Conservation (phyloP, 2,329 filamentous ascomycete species). For the Aspergillus sp. region DNA sequence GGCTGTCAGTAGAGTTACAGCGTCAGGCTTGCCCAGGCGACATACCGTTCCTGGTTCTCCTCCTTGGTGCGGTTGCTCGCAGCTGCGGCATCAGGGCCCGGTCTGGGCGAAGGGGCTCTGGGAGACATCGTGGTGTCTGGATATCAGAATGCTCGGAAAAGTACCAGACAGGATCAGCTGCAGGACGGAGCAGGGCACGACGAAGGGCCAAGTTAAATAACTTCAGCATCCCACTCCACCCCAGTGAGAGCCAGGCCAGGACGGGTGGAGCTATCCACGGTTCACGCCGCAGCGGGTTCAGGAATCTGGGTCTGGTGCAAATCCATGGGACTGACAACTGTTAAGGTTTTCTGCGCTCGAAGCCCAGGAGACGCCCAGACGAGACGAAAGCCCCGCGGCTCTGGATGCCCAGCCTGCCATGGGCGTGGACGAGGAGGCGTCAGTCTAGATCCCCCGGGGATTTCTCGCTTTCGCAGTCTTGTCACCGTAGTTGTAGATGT, state of each 20-base stretch:
- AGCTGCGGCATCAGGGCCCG: constrained; percentile 30
- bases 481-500: no score
- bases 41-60: constrained; percentile 48
- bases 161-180: neutral
- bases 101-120: constrained; percentile 8
- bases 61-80: constrained; percentile 37
- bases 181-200: neutral
- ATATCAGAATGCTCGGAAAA: neutral
- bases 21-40: neutral
- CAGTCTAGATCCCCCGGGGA: no score
- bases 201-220: neutral
- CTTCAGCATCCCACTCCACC: neutral
- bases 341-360: neutral
- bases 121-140: constrained; percentile 20
- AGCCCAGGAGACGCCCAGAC: no score
- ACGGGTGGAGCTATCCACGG: neutral
- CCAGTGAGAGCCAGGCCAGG: neutral
- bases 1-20: constrained; percentile 1
- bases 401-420: no score
- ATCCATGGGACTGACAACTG: neutral
- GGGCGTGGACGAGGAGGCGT: no score
- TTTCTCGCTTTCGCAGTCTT: no score
- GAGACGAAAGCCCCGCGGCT: no score
- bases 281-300: neutral
- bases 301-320: neutral